These are phyloP conservation scores for Auriscalpium orientale DNA, from an alignment of 768 basidiomycete genomes.

Conservation along the genomic window DNA sequence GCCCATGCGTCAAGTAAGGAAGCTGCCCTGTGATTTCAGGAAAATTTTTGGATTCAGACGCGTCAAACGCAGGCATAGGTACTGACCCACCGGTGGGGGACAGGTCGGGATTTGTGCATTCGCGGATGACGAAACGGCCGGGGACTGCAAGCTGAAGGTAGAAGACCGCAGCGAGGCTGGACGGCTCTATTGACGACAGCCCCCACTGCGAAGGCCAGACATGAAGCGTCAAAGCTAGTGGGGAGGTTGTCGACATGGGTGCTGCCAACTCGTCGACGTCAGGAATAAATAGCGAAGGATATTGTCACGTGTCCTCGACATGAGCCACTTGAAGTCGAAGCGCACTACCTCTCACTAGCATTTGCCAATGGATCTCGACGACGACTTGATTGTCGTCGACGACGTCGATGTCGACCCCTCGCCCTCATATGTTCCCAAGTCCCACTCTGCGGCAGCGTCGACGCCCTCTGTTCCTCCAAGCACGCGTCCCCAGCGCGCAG, in stretches of 20 bases:
- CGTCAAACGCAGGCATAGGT: background rate
- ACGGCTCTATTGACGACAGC: constrained; percentile 59
- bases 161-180: constrained; percentile 56
- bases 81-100: constrained; percentile 63
- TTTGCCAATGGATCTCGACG: constrained; percentile 29
- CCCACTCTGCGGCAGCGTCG: constrained; percentile 1
- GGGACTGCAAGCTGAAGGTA: constrained; percentile 65
- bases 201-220: constrained; percentile 67
- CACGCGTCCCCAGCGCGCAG: constrained; percentile 11
- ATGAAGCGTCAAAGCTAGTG: constrained; percentile 33
- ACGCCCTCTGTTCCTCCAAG: constrained; percentile 10
- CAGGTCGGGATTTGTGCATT: constrained; percentile 60
- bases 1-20: constrained; percentile 60
- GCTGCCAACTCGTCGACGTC: background rate
- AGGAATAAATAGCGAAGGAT: constrained; percentile 9
- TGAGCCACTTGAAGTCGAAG: too few species aligned
- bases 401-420: constrained; percentile 41
- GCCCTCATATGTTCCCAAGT: constrained; percentile 20
- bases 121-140: constrained; percentile 53
- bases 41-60: background rate
- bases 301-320: too few species aligned
- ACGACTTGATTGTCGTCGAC: constrained; percentile 57
- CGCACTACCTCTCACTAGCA: too few species aligned
- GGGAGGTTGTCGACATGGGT: constrained; percentile 9
- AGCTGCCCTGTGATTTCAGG: constrained; percentile 46